Evolutionary conservation across 306 rosid genomes (phyloP).

Genomic region (Malus orientalis): DNA sequence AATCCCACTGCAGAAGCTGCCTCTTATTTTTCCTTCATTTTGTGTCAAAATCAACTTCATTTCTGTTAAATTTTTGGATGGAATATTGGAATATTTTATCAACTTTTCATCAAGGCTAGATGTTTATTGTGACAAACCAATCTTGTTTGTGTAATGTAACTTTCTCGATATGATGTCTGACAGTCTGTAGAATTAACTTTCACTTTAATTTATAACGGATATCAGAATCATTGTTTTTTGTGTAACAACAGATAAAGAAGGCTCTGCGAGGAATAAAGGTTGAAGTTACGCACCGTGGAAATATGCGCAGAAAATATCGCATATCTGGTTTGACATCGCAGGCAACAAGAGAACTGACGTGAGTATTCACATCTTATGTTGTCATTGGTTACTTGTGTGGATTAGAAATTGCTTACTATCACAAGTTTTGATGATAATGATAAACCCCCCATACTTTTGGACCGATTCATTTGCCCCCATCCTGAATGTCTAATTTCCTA

Average conservation of each 20-base stretch:
- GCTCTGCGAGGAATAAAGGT: conserved; percentile 93
- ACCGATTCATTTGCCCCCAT: not conserved
- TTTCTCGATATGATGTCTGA: not conserved
- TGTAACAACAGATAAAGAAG: conserved; percentile 61
- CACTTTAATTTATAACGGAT: not conserved
- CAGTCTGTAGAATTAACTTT: not conserved
- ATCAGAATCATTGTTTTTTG: not conserved
- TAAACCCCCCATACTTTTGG: not conserved
- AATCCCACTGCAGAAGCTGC: not conserved
- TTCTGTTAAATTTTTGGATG: not conserved
- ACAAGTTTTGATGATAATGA: not conserved
- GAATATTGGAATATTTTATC: not conserved
- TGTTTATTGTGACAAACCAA: not conserved
- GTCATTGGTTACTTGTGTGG: not conserved
- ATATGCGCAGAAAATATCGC: conserved; percentile 87
- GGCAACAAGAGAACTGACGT: conserved; percentile 87
- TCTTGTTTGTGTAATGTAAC: not conserved
- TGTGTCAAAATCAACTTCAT: not conserved
- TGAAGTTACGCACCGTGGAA: conserved; percentile 93
- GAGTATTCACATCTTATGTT: conserved; percentile 13
- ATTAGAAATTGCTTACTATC: not conserved
- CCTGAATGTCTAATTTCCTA: not conserved
- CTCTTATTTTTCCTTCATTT: not conserved
- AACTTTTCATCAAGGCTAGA: too few species aligned
- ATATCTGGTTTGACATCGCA: conserved; percentile 86